Conservation (phyloP, 257 asterid species). For the Nicotiana undulata region DNA sequence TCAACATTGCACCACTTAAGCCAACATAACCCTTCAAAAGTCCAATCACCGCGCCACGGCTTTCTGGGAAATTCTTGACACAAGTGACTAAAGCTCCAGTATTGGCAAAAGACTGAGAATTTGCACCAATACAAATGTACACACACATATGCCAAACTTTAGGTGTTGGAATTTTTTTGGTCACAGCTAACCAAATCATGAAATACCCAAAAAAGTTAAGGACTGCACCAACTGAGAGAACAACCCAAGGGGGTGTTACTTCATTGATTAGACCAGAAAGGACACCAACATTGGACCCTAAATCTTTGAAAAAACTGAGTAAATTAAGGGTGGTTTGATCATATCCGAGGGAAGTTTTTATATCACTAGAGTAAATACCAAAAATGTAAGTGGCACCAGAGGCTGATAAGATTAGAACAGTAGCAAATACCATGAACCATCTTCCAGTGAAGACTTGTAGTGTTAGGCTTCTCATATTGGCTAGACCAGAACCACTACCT, state of each 20-base stretch:
- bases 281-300: not conserved
- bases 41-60: slow-evolving; percentile 46
- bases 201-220: slow-evolving; percentile 6
- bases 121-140: slow-evolving; percentile 7
- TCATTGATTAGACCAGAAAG: not conserved
- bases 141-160: slow-evolving; percentile 7
- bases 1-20: slow-evolving; percentile 48
- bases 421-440: slow-evolving; percentile 1
- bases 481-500: not conserved
- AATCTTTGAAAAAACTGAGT: slow-evolving; percentile 6
- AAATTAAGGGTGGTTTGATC: slow-evolving; percentile 9
- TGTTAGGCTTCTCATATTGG: not conserved
- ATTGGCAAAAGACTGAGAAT: slow-evolving; percentile 7
- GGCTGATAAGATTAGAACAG: not conserved
- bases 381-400: not conserved
- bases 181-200: slow-evolving; percentile 6
- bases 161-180: slow-evolving; percentile 3
- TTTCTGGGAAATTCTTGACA: slow-evolving; percentile 18
- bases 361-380: slow-evolving; percentile 1
- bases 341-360: not conserved
- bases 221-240: not conserved
- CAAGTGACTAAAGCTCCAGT: slow-evolving; percentile 5
- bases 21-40: slow-evolving; percentile 51
- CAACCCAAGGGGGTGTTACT: not conserved
- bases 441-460: not conserved